These are phyloP conservation scores for Coniosporium tulheliwenetii DNA, from an alignment of 2,329 filamentous ascomycete species.

Conservation along the genomic window DNA sequence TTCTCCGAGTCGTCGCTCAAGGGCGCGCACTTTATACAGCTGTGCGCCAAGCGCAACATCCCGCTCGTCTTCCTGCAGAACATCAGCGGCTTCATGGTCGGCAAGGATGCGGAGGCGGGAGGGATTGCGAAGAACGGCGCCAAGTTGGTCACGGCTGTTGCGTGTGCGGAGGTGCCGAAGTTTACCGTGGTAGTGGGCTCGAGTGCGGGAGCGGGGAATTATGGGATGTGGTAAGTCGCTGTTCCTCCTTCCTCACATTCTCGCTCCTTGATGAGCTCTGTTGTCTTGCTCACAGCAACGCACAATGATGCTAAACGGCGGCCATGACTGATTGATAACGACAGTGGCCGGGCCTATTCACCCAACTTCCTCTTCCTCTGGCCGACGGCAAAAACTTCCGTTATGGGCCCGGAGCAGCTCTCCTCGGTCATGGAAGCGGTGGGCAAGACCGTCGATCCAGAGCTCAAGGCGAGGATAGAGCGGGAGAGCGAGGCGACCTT, in stretches of 20 bases:
- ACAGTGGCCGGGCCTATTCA: slow-evolving; percentile 72
- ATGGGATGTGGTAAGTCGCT: slow-evolving; percentile 68
- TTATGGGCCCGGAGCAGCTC: slow-evolving; percentile 92
- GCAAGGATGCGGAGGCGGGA: slow-evolving; percentile 75
- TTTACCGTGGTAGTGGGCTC: slow-evolving; percentile 94
- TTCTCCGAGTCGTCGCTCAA: slow-evolving; percentile 83
- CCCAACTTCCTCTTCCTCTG: slow-evolving; percentile 90
- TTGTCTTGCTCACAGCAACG: slow-evolving; percentile 1
- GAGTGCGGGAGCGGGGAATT: slow-evolving; percentile 88
- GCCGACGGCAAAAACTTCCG: slow-evolving; percentile 90
- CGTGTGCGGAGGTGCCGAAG: slow-evolving; percentile 87
- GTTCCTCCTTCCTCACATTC: not conserved
- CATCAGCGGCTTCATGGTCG: slow-evolving; percentile 97
- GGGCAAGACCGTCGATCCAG: slow-evolving; percentile 65
- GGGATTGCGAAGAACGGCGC: slow-evolving; percentile 97
- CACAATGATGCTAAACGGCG: no score
- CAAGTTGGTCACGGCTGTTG: slow-evolving; percentile 89
- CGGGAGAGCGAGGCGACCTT: slow-evolving; percentile 78
- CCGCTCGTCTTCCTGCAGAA: slow-evolving; percentile 92
- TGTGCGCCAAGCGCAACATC: slow-evolving; percentile 79
- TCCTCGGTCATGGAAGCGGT: slow-evolving; percentile 90
- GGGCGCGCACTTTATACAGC: slow-evolving; percentile 91
- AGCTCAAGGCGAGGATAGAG: slow-evolving; percentile 72
- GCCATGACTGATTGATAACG: not conserved
- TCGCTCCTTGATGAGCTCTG: not conserved